Evolutionary conservation across 345 rosid genomes (phyloP).

Genomic region (Moricandia arvensis): DNA sequence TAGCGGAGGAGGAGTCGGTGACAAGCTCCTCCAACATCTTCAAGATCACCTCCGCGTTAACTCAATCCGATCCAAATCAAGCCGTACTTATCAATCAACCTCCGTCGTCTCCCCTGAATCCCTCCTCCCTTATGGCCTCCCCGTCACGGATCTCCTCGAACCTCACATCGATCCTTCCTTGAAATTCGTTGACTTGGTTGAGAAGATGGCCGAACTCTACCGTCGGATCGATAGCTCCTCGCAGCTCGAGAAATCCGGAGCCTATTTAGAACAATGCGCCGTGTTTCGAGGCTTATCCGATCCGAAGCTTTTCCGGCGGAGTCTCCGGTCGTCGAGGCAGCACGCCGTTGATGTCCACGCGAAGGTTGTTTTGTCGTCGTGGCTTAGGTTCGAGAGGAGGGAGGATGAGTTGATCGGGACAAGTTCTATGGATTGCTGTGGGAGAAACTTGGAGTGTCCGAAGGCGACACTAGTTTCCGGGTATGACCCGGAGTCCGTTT

Average conservation of each 20-base stretch:
- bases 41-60: constrained; percentile 60
- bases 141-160: constrained; percentile 59
- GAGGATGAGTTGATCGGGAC: constrained; percentile 74
- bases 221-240: constrained; percentile 49
- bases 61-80: constrained; percentile 50
- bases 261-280: constrained; percentile 65
- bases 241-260: constrained; percentile 50
- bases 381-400: constrained; percentile 86
- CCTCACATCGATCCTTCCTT: constrained; percentile 66
- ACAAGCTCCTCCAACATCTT: constrained; percentile 59
- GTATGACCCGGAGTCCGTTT: constrained; percentile 60
- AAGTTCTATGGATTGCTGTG: constrained; percentile 65
- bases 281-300: constrained; percentile 58
- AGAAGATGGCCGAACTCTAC: constrained; percentile 58
- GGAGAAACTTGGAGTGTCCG: constrained; percentile 77
- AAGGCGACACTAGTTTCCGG: constrained; percentile 61
- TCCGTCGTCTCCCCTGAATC: constrained; percentile 33
- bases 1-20: constrained; percentile 47
- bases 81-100: constrained; percentile 30
- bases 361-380: constrained; percentile 69
- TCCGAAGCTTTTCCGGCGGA: constrained; percentile 66
- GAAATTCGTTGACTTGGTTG: constrained; percentile 55
- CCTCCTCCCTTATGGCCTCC: constrained; percentile 67
- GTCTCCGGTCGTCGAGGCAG: constrained; percentile 62
- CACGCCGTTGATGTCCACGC: constrained; percentile 69